A percentile compares a stretch with the other conserved stretches of the same genome.
Conservation (phyloP, 139 green algal genomes). For the Spirogloea muscicola region DNA sequence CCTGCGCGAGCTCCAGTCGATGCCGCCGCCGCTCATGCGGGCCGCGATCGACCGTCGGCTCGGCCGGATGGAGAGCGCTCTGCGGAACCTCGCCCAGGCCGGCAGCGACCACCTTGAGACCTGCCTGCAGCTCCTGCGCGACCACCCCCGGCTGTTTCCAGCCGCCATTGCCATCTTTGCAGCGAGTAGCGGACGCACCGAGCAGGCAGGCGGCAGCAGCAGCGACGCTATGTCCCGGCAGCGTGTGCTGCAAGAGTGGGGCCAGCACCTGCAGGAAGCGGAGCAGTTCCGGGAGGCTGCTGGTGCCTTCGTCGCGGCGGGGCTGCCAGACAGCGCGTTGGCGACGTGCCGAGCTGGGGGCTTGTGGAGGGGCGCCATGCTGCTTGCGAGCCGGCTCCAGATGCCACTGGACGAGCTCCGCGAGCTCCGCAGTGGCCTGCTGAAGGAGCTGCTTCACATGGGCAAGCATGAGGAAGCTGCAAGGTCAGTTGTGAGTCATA, state of each 20-base stretch:
- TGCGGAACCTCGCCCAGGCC: conserved; percentile 61
- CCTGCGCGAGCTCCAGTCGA: conserved; percentile 50
- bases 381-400: too few relatives aligned
- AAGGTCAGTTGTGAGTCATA: too few relatives aligned
- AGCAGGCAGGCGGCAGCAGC: too few relatives aligned
- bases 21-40: conserved; percentile 19
- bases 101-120: conserved; percentile 58
- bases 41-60: conserved; percentile 74
- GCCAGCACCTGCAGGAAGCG: conserved; percentile 4
- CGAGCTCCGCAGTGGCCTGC: too few relatives aligned
- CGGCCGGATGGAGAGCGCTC: conserved; percentile 54
- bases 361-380: conserved; percentile 72
- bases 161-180: conserved; percentile 16
- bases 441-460: too few relatives aligned
- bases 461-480: too few relatives aligned
- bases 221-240: conserved; percentile 17
- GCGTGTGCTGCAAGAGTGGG: conserved; percentile 18
- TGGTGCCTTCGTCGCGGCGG: conserved; percentile 2
- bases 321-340: not conserved
- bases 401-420: too few relatives aligned
- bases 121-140: conserved; percentile 63
- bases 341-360: conserved; percentile 71
- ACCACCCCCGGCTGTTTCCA: conserved; percentile 61
- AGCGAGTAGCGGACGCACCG: too few relatives aligned
- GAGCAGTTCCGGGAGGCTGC: conserved; percentile 12